Conservation (phyloP, 306 rosid species). For the apple (Malus domestica) region ASM211411v1 NC_041793.1:32421001-32421500, state of each 20-base stretch:
- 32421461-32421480: too few species aligned
- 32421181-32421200: neutral
- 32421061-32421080: neutral
- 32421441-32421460: too few species aligned
- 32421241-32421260: neutral
- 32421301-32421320: neutral
- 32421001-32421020: conserved; percentile 9
- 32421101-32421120: too few species aligned
- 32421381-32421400: too few species aligned
- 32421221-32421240: neutral
- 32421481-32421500: too few species aligned
- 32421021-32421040: neutral
- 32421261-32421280: neutral
- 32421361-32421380: too few species aligned
- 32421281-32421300: neutral
- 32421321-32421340: neutral
- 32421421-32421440: too few species aligned
- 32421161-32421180: neutral
- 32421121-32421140: neutral
- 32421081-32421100: neutral
- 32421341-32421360: neutral
- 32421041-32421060: too few species aligned
- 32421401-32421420: neutral
- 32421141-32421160: neutral
- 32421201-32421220: neutral